These are phyloP conservation scores for Microbotryum intermedium DNA, from an alignment of 1,284 basidiomycete species.

Conservation along the genomic window DNA sequence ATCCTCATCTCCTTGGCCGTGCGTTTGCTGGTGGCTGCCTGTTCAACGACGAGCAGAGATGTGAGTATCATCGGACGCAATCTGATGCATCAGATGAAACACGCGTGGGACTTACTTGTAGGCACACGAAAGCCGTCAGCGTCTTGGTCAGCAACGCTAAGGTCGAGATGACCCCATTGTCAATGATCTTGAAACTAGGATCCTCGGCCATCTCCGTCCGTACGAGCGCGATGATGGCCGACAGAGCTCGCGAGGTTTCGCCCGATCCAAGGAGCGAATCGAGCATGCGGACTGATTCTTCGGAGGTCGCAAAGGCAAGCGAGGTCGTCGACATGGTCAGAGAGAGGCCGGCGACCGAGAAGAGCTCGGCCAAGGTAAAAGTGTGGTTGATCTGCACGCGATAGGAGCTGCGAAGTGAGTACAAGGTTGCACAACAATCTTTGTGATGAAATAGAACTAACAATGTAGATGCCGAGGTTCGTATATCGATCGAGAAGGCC, in stretches of 20 bases:
- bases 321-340: conserved; percentile 40
- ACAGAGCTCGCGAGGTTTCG: conserved; percentile 45
- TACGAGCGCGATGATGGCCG: conserved; percentile 45
- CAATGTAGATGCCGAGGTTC: conserved; percentile 47
- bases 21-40: conserved; percentile 43
- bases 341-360: conserved; percentile 46
- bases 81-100: too few species aligned
- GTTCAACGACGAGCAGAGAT: not conserved
- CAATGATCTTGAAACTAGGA: conserved; percentile 34
- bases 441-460: conserved; percentile 19
- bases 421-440: not conserved
- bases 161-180: conserved; percentile 36
- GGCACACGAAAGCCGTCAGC: conserved; percentile 46
- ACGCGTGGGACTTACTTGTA: conserved; percentile 34
- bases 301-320: conserved; percentile 41
- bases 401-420: not conserved
- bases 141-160: conserved; percentile 45
- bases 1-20: conserved; percentile 39
- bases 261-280: conserved; percentile 48
- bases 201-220: conserved; percentile 43
- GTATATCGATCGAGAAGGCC: conserved; percentile 45
- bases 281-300: conserved; percentile 46
- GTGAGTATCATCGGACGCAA: too few species aligned
- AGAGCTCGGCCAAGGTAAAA: conserved; percentile 47
- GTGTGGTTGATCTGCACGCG: conserved; percentile 41